A percentile compares a stretch with the other conserved stretches of the same genome.
Evolutionary conservation across 2,329 filamentous ascomycete species (phyloP).

Genomic region (Aphanocladium album): DNA sequence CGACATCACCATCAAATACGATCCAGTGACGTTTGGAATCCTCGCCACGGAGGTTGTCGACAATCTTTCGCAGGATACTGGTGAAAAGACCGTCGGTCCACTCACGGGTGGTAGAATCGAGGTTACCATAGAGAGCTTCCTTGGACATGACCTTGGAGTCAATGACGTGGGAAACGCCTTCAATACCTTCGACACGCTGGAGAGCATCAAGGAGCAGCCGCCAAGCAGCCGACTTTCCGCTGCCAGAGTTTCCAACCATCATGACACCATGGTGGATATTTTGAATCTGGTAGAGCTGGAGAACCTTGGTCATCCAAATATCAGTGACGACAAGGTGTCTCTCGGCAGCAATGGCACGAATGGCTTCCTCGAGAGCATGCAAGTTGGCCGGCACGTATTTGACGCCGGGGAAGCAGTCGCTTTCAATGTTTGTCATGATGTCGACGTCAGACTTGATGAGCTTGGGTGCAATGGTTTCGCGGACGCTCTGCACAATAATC

Average conservation of each 20-base stretch:
- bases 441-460: slow-evolving; percentile 89
- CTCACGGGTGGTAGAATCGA: slow-evolving; percentile 94
- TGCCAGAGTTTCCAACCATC: slow-evolving; percentile 99
- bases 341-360: slow-evolving; percentile 76
- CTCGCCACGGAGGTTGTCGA: slow-evolving; percentile 96
- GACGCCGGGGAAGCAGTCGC: slow-evolving; percentile 83
- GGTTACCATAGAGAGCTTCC: slow-evolving; percentile 89
- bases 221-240: slow-evolving; percentile 95
- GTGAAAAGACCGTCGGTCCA: slow-evolving; percentile 99
- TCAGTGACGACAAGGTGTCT: slow-evolving; percentile 87
- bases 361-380: slow-evolving; percentile 71
- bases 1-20: slow-evolving; percentile 97
- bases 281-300: slow-evolving; percentile 97
- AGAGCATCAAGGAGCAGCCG: slow-evolving; percentile 85
- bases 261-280: slow-evolving; percentile 98
- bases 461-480: slow-evolving; percentile 97
- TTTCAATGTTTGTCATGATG: slow-evolving; percentile 79
- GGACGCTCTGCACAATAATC: slow-evolving; percentile 96
- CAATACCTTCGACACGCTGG: slow-evolving; percentile 82
- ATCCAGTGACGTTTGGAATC: slow-evolving; percentile 98
- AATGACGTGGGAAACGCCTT: slow-evolving; percentile 95
- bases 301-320: slow-evolving; percentile 93
- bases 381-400: slow-evolving; percentile 88
- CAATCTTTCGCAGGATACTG: slow-evolving; percentile 94
- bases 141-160: slow-evolving; percentile 99